Evolutionary conservation across 2,329 filamentous ascomycete genomes (phyloP), one percentile per base, ranked within the genome.

Genomic region (Mycocentrospora acerina): DNA sequence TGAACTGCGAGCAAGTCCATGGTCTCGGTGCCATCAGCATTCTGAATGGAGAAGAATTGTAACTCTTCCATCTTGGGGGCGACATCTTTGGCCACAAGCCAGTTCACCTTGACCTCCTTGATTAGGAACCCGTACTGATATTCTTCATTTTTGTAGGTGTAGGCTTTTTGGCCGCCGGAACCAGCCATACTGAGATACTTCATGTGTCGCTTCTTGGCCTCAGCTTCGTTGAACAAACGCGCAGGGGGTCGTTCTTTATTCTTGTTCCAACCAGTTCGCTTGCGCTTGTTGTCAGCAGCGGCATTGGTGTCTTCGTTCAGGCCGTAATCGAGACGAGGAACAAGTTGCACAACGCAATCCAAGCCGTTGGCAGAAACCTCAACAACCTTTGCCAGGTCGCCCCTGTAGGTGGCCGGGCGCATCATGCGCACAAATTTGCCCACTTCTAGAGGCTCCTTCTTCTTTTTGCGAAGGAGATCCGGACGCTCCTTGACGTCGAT

Each of bases 401-500:
- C 88, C 27, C 82, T 81, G 68, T 98, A 94, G 62, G 90, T 86
- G 29, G 84, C 78, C 2, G 83, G 83, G 37, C 88, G 81, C 64
- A 83, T 85, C 48, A 97, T 82, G 48, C 93, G 88, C 35, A 97
- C 91, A 79, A 93, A 98, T 25, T 89, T 89, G 48, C 91, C 91
- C 8, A 86, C 86, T 55, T 93, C 83, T 24, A 98, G 75, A 12
- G 62, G 57, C 32, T 90, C 87, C 3, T 86, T 91, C 72, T 95
- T 95, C 44, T 82, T 84, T 18, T 95, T 88, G 35, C 90, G 83
- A 13, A 98, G 77, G n/a, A 98, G 79, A 68, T 97, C 93, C 2
- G 93, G 91, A 84, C 96, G 95, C 69, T 98, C 93, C 67, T 95
- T 95, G 59, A 97, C 90, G 32, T 93, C 88, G 28, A 98, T 89